Base-by-base conservation (phyloP, 805 yeast species). In the Saccharomycopsis fibuligera region DNA sequence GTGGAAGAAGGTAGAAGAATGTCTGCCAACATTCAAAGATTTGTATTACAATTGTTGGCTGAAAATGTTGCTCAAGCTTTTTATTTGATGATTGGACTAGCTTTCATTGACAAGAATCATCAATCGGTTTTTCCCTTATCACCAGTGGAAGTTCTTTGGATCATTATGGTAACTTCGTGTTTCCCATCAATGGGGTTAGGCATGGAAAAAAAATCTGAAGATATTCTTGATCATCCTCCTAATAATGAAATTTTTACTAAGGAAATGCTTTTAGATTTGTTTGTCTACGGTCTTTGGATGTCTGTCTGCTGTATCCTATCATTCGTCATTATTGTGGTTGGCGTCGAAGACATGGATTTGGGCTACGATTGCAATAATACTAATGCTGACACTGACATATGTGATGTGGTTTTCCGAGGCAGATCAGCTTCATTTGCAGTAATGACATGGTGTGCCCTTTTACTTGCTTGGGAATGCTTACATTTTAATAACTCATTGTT, bases 151-250 rank as follows among this genome's bases (percentile, higher is more conserved):
- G 88, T 82, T 6, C 68, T 84, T 56, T 84, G 90, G 90, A 78
- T 84, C 57, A 76, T 84, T 59, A 86, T 84, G 60, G 77, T 83
- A 36, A 83, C 91, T 1, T 81, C 89, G 1, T 81, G 88, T 57
- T 82, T 83, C 72, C 91, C 91, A 39, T 90, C 90, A 17, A 83
- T 84, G 86, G 90, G 91, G 24, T 73, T 83, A 47, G 88, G 88
- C 44, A 70, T 79, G 48, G 87, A 83, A 62, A 69, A 68, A 51
- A 87, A 87, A 0, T 70, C 73, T 53, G 75, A 77, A 33, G 87
- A 79, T 58, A 66, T 81, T 37, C 79, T 83, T 78, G 72, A 75
- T 33, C 69, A 72, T 54, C 80, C 83, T 24, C 90, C 90, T 38
- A 78, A 76, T 54, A 77, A 75, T 49, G 64, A 76, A 22, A 78